Base-by-base conservation (phyloP, 2,329 filamentous ascomycete species). In the Epichloe brachyelytri region DNA sequence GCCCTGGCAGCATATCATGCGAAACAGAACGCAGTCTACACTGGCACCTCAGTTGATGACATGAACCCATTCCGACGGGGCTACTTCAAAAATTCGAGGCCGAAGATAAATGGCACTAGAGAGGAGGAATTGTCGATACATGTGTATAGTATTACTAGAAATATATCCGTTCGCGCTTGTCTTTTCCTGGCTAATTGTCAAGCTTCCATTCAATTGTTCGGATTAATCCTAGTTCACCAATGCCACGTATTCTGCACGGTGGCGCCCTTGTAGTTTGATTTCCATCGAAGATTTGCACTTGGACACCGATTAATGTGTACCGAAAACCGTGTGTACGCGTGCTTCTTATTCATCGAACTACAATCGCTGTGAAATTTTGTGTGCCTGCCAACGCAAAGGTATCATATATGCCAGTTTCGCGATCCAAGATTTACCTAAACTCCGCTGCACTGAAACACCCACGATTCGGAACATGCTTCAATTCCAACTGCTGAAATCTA, bases 401-500 rank as follows among this genome's bases (percentile, higher is more conserved):
- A 39, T 22, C 33, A 44, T 34, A 41, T 38, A 26, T 19, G 33
- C 14, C 20, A 40, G 14, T 30, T 33, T 45, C 30, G 41, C 34
- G 14, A 26, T n/a, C 17, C 43, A 34, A 22, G 30, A 26, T 53
- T 65, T 62, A 71, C 62, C 68, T 67, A 58, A 97, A 96, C 70
- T 98, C 93, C 69, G 95, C 80, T 55, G 88, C 85, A 60, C 82
- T 81, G 66, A 86, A 86, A 68, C 88, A 93, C 51, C 91, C 90
- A 62, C 75, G 78, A 66, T 95, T 86, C 53, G 86, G 79, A 51
- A 96, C 85, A 67, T 95, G 89, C 67, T 88, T 86, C 60, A 98
- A 74, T 63, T 95, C 87, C 59, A 97, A 75, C 67, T 95, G 88
- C 69, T 98, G 93, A 66, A 91, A 95, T 61, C 88, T 94, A 57